A percentile compares a stretch with the other conserved stretches of the same genome.
Conservation (phyloP, 352 stramenopile genomes). For the Albugo candida region DNA sequence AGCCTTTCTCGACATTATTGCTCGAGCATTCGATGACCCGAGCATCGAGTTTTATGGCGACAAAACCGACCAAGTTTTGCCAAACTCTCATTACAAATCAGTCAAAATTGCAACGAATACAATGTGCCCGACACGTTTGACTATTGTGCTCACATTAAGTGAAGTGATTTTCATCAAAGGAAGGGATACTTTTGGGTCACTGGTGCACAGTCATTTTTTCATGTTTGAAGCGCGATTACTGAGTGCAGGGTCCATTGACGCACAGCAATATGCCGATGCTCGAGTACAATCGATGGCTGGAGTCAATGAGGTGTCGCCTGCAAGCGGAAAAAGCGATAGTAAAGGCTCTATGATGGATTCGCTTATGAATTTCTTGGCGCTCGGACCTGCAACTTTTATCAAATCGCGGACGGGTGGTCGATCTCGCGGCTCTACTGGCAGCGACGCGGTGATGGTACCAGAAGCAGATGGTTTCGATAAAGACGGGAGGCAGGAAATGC, state of each 20-base stretch:
- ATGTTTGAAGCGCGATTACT: slow-evolving; percentile 79
- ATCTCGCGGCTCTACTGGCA: slow-evolving; percentile 8
- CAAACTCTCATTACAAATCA: slow-evolving; percentile 51
- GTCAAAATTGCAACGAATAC: slow-evolving; percentile 36
- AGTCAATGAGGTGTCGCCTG: not conserved
- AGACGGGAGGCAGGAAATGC: slow-evolving; percentile 54
- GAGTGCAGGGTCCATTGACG: slow-evolving; percentile 63
- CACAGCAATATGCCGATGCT: slow-evolving; percentile 60
- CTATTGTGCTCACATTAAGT: slow-evolving; percentile 65
- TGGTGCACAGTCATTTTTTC: slow-evolving; percentile 76
- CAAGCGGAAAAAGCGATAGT: not conserved
- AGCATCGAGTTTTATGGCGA: slow-evolving; percentile 67
- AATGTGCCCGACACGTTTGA: slow-evolving; percentile 64
- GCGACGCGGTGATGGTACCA: not conserved
- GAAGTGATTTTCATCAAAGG: slow-evolving; percentile 47
- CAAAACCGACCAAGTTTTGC: not conserved
- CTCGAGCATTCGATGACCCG: slow-evolving; percentile 57
- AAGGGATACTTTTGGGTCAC: slow-evolving; percentile 39
- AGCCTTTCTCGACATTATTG: slow-evolving; percentile 66
- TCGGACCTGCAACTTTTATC: slow-evolving; percentile 20
- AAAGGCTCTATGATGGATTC: slow-evolving; percentile 70
- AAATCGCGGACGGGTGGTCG: no score
- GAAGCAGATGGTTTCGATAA: slow-evolving; percentile 75
- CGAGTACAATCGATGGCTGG: slow-evolving; percentile 22
- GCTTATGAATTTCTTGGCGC: slow-evolving; percentile 72